Base-by-base conservation (phyloP, 139 green algal species). In the Chlorella sp. region DNA sequence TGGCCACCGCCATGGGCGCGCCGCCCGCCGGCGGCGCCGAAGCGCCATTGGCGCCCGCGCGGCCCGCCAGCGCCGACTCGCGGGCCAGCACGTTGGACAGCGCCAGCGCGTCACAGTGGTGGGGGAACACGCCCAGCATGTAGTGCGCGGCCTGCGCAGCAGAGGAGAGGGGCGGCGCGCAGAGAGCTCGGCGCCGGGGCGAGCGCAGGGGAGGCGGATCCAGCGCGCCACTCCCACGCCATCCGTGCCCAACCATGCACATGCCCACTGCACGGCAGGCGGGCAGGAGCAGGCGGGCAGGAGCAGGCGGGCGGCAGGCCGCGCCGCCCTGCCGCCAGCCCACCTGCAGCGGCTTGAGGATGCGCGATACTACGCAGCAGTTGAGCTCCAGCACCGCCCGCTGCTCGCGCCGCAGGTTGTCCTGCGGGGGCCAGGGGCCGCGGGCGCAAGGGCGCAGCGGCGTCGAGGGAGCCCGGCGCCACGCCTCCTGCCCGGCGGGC, bases 91-190 rank as follows among this genome's bases (percentile, higher is more conserved):
- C n/a, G n/a, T n/a, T n/a, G n/a, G n/a, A n/a, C n/a, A 75, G 69
- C 0, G 69, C 80, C 58, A 86, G 74, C 7, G 80, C 80, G 17
- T 86, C 80, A 56, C 80, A 86, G 69, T 86, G 80, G n/a, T 75
- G 51, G 15, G 80, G 80, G 68, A 81, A 86, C 1, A 77, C 53
- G 5, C 29, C 35, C 25, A 68, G 48, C 69, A 86, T 84, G 77
- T 81, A 84, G 36, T 42, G 50, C 0, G 77, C 80, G 0, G 58
- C 76, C 74, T 84, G 77, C 67, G n/a, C n/a, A n/a, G n/a, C n/a
- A n/a, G n/a, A n/a, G n/a, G n/a, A n/a, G n/a, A n/a, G n/a, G n/a
- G n/a, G n/a, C n/a, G n/a, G n/a, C n/a, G n/a, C 67, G 2, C 3
- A 15, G 38, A 8, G 11, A 60, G 35, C 19, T 67, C 14, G 5